These are phyloP conservation scores for Auricularia sp. DNA, from an alignment of 768 basidiomycete genomes.

Conservation along the genomic window DNA sequence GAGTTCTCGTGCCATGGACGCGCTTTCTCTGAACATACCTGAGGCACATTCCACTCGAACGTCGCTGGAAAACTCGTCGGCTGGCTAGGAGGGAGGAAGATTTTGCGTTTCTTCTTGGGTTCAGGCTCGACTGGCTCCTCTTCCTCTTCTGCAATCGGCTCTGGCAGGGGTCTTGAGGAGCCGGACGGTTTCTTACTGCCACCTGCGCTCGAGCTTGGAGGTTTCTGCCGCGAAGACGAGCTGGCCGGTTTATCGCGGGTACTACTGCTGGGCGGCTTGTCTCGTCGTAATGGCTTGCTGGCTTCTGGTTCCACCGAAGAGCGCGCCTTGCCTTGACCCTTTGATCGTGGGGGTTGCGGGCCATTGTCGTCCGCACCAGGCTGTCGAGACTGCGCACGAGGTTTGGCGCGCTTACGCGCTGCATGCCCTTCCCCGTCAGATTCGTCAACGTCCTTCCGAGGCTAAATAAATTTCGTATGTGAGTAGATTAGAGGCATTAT, in stretches of 20 bases:
- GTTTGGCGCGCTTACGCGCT: background rate
- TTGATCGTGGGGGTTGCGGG: constrained; percentile 10
- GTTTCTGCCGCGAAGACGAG: background rate
- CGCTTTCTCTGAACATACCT: background rate
- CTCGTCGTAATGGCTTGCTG: constrained; percentile 13
- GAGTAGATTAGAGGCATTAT: background rate
- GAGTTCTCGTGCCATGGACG: background rate
- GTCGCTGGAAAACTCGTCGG: constrained; percentile 19
- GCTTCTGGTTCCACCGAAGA: constrained; percentile 6
- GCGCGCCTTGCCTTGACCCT: constrained; percentile 16
- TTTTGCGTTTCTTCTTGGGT: constrained; percentile 58
- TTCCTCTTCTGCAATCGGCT: constrained; percentile 4
- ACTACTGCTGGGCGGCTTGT: constrained; percentile 3
- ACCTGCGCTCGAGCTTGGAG: background rate
- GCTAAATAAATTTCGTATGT: background rate
- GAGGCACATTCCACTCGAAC: constrained; percentile 33
- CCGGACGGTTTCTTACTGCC: background rate
- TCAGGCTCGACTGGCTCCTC: constrained; percentile 13
- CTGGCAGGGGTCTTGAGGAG: background rate
- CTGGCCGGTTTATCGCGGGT: background rate
- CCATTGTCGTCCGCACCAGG: background rate
- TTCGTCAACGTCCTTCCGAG: background rate
- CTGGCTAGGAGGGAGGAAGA: constrained; percentile 39
- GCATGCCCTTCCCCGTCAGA: background rate
- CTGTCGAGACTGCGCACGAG: background rate